Conservation (phyloP, 192 early-diverging fungal species). For the Dimargaris xerosporica region DNA sequence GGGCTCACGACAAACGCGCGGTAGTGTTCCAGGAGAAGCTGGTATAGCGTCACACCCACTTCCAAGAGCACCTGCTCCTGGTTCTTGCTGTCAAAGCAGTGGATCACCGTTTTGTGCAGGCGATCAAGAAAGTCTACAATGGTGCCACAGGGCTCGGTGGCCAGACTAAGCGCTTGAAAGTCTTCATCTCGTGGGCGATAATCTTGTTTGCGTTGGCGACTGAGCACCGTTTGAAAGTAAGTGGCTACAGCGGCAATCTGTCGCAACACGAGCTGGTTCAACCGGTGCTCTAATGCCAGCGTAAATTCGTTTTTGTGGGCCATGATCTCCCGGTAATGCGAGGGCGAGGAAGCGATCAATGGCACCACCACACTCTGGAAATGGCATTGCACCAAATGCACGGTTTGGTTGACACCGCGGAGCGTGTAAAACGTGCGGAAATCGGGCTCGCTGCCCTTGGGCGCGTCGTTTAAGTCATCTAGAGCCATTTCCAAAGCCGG, state of each 20-base stretch:
- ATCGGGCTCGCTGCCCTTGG: conserved; percentile 37
- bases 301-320: conserved; percentile 80
- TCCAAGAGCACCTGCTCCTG: conserved; percentile 59
- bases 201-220: conserved; percentile 75
- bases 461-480: conserved; percentile 6
- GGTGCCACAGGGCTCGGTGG: conserved; percentile 68
- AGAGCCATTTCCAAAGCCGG: conserved; percentile 55
- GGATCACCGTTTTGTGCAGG: conserved; percentile 39
- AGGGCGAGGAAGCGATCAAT: conserved; percentile 44
- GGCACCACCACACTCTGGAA: conserved; percentile 62
- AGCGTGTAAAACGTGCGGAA: conserved; percentile 43
- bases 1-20: conserved; percentile 76
- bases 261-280: conserved; percentile 54
- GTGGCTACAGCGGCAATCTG: conserved; percentile 41
- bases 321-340: conserved; percentile 74
- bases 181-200: conserved; percentile 84
- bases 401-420: conserved; percentile 45
- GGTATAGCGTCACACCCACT: conserved; percentile 64
- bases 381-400: conserved; percentile 66
- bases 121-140: conserved; percentile 60
- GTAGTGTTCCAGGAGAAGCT: conserved; percentile 81
- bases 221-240: conserved; percentile 52
- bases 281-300: conserved; percentile 57
- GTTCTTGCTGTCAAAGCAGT: conserved; percentile 59
- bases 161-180: conserved; percentile 45